Conservation (phyloP, 257 asterid genomes). For the Nicotiana knightiana region DNA sequence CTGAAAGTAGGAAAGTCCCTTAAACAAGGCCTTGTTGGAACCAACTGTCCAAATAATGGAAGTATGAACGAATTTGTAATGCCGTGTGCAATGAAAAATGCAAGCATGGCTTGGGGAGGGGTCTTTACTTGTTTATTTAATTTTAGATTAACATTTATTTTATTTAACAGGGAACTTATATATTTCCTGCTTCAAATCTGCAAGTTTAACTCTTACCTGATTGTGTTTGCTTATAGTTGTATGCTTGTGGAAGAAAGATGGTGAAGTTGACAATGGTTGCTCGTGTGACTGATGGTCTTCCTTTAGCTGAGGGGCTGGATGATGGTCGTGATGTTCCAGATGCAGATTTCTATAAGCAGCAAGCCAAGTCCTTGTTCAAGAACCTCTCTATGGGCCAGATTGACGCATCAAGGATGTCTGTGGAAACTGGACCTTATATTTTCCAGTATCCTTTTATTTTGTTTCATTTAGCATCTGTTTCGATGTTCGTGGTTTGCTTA, state of each 20-base stretch:
- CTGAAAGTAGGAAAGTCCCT: not conserved
- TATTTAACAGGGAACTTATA: no score
- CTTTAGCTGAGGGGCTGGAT: constrained; percentile 86
- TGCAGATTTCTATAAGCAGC: constrained; percentile 79
- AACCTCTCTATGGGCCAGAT: constrained; percentile 81
- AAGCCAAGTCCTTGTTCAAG: constrained; percentile 81
- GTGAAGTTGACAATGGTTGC: constrained; percentile 96
- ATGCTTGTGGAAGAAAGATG: constrained; percentile 43
- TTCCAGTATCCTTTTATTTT: constrained; percentile 78
- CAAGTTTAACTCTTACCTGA: not conserved
- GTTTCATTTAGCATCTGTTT: not conserved
- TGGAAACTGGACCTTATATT: constrained; percentile 85
- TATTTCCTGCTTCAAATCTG: not conserved
- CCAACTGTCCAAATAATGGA: not conserved
- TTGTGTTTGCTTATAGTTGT: constrained; percentile 7
- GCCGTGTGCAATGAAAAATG: no score
- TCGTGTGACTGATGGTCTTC: constrained; percentile 97
- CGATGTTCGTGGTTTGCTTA: not conserved
- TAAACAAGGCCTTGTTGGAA: not conserved
- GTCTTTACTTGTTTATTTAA: no score
- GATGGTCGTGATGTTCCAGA: constrained; percentile 91
- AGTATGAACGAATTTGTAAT: no score
- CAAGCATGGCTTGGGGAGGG: no score
- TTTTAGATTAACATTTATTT: no score
- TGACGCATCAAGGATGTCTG: constrained; percentile 89